phyloP scores from a whole-genome alignment of 805 yeast species.

The Nakazawaea peltata region DNA sequence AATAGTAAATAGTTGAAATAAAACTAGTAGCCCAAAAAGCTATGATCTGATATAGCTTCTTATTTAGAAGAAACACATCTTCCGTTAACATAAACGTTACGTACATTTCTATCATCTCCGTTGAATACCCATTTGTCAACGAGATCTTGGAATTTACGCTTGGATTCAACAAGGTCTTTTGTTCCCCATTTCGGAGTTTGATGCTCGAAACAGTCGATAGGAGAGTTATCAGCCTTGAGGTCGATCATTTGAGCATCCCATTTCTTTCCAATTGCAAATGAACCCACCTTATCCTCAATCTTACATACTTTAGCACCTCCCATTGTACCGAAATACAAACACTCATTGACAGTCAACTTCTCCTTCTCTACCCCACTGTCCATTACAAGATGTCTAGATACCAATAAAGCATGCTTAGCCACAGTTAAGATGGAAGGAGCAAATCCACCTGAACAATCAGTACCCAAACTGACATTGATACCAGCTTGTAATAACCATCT shows the following conservation, averaged over 20 bases:
- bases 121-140: conserved; percentile 86
- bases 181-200: conserved; percentile 38
- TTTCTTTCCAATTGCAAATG: conserved; percentile 67
- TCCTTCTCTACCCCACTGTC: conserved; percentile 32
- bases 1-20: too few relatives aligned
- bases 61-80: conserved; percentile 33
- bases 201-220: conserved; percentile 72
- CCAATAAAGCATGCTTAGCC: conserved; percentile 64
- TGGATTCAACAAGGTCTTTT: conserved; percentile 8
- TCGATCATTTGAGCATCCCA: conserved; percentile 83
- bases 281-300: conserved; percentile 51
- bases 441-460: conserved; percentile 75
- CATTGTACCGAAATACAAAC: conserved; percentile 70
- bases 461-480: conserved; percentile 74
- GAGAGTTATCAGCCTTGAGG: conserved; percentile 42
- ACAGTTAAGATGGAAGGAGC: conserved; percentile 55
- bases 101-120: conserved; percentile 90
- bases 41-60: too few relatives aligned
- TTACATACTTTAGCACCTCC: conserved; percentile 84
- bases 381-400: conserved; percentile 66
- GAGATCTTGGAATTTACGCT: conserved; percentile 40
- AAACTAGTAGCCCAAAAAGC: too few relatives aligned
- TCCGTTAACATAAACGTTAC: conserved; percentile 80
- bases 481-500: conserved; percentile 55
- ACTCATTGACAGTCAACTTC: conserved; percentile 61